phyloP scores from a whole-genome alignment of 768 basidiomycete genomes.

The Steccherinum ochraceum region DNA sequence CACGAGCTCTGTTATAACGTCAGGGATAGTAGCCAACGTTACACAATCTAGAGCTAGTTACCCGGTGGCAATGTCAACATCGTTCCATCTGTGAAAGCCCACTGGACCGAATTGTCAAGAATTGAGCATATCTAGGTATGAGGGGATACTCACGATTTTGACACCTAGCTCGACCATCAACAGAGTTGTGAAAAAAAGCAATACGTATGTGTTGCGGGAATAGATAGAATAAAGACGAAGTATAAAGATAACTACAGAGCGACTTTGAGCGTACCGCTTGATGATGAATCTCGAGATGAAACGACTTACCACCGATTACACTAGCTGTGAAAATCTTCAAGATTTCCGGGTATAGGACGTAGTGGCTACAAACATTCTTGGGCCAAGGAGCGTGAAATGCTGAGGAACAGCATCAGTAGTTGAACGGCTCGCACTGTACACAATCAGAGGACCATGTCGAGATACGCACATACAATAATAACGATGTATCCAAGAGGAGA shows the following conservation, averaged over 20 bases:
- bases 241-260: constrained; percentile 17
- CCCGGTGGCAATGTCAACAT: constrained; percentile 19
- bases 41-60: not conserved
- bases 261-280: too few species aligned
- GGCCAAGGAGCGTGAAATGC: constrained; percentile 17
- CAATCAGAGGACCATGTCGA: not conserved
- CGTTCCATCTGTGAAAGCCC: constrained; percentile 20
- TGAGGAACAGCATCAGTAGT: not conserved
- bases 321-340: constrained; percentile 18
- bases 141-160: constrained; percentile 15
- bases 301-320: constrained; percentile 16
- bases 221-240: constrained; percentile 21
- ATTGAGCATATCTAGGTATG: too few species aligned
- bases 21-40: not conserved
- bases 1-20: constrained; percentile 13
- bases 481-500: constrained; percentile 21
- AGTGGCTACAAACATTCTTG: constrained; percentile 12
- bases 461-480: constrained; percentile 19
- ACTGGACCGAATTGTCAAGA: too few species aligned
- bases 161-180: constrained; percentile 14
- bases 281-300: too few species aligned
- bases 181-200: constrained; percentile 13
- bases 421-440: not conserved
- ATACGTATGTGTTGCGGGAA: constrained; percentile 10
- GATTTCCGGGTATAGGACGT: constrained; percentile 18